These are phyloP conservation scores for Avicennia marina DNA, from an alignment of 257 asterid species.

Conservation along the genomic window DNA sequence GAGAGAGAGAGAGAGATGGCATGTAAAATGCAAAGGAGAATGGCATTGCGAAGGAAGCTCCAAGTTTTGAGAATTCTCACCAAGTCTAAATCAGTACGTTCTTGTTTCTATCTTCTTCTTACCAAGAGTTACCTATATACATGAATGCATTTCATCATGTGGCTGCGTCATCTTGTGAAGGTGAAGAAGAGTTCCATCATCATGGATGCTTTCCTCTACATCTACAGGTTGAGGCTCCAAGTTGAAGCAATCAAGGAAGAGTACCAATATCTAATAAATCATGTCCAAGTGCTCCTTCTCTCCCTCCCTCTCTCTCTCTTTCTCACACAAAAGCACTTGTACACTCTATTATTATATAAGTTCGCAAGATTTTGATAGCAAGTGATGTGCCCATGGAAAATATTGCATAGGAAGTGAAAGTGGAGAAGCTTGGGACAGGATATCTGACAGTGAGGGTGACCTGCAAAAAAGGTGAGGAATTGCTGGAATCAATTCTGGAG, in stretches of 20 bases:
- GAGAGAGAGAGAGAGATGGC: conserved; percentile 30
- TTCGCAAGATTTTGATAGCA: too few species aligned
- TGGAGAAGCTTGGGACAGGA: conserved; percentile 46
- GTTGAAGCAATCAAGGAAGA: conserved; percentile 60
- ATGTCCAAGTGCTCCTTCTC: conserved; percentile 36
- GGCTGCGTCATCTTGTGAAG: too few species aligned
- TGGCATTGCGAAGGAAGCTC: conserved; percentile 47
- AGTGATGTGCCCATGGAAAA: too few species aligned
- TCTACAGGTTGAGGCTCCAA: conserved; percentile 56
- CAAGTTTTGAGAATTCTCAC: conserved; percentile 44
- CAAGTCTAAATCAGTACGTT: conserved; percentile 62
- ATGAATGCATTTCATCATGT: too few species aligned
- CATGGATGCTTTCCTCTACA: conserved; percentile 69
- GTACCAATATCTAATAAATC: conserved; percentile 40
- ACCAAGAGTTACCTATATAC: too few species aligned
- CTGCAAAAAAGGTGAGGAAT: conserved; percentile 54
- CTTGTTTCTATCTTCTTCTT: background rate
- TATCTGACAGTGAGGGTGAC: conserved; percentile 35
- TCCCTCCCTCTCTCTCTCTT: too few species aligned
- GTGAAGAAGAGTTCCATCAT: conserved; percentile 53
- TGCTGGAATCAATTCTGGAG: conserved; percentile 47
- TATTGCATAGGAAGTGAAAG: conserved; percentile 55
- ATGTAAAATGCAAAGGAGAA: conserved; percentile 35
- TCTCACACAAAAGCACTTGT: background rate
- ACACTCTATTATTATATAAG: background rate